phyloP scores from a whole-genome alignment of 352 stramenopile species.

The Pythium chondricola region DNA sequence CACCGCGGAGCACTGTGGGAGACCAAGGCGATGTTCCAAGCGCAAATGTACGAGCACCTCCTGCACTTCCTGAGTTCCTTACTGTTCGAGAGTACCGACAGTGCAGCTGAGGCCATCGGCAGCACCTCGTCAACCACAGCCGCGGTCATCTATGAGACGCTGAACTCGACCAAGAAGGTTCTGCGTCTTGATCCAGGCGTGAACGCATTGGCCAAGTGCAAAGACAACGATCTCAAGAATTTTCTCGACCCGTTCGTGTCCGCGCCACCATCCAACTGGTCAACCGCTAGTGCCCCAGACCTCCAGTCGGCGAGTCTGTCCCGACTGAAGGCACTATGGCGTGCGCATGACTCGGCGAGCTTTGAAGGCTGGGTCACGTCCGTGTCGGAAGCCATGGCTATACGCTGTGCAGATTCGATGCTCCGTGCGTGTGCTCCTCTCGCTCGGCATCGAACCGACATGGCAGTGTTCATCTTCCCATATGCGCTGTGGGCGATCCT shows the following conservation, averaged over 20 bases:
- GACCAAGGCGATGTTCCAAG: constrained; percentile 35
- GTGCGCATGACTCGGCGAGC: constrained; percentile 18
- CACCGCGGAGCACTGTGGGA: constrained; percentile 46
- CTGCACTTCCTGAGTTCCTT: constrained; percentile 57
- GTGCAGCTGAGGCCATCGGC: constrained; percentile 7
- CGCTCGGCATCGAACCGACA: constrained; percentile 31
- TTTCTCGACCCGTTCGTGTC: constrained; percentile 50
- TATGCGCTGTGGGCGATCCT: constrained; percentile 44
- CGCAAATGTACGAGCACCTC: constrained; percentile 55
- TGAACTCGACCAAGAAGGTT: constrained; percentile 46
- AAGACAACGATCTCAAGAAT: constrained; percentile 54
- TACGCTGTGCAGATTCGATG: constrained; percentile 32
- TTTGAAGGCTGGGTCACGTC: constrained; percentile 62
- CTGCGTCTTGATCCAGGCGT: constrained; percentile 34
- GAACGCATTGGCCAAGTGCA: constrained; percentile 31
- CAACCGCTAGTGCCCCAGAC: constrained; percentile 10
- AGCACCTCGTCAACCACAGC: constrained; percentile 1
- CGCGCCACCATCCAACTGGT: constrained; percentile 54
- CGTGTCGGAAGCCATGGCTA: constrained; percentile 37
- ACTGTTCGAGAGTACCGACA: constrained; percentile 41
- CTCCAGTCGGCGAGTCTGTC: constrained; percentile 1
- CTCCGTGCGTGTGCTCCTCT: constrained; percentile 45
- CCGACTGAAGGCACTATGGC: constrained; percentile 24
- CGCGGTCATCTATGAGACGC: constrained; percentile 32
- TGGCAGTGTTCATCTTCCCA: constrained; percentile 75